Conservation (phyloP, 305 asterid species). For the Ajuga reptans region DNA sequence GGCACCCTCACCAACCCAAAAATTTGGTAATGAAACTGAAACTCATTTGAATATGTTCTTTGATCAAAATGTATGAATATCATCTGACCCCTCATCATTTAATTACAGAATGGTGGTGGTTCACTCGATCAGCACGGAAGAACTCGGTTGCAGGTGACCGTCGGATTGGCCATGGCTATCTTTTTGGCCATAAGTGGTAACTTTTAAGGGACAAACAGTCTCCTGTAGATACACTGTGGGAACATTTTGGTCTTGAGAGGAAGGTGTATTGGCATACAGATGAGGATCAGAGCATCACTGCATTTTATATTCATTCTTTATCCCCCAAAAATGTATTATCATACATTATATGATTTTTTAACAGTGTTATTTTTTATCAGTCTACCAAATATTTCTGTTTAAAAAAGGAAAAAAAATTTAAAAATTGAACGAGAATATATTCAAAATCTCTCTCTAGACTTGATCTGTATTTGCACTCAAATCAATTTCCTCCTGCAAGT, state of each 20-base stretch:
- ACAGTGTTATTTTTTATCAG: slow-evolving; percentile 21
- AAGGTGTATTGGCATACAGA: slow-evolving; percentile 43
- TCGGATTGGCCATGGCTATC: slow-evolving; percentile 45
- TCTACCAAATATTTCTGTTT: background rate
- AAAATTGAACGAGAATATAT: background rate
- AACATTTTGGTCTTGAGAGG: slow-evolving; percentile 24
- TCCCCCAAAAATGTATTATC: slow-evolving; percentile 19
- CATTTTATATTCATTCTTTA: slow-evolving; percentile 37
- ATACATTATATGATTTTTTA: slow-evolving; percentile 22
- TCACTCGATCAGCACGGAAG: slow-evolving; percentile 46
- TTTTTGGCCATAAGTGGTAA: slow-evolving; percentile 41
- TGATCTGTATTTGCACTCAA: slow-evolving; percentile 37
- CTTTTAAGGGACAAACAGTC: slow-evolving; percentile 18
- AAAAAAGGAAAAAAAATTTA: background rate
- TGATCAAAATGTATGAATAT: background rate
- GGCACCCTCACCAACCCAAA: slow-evolving; percentile 74
- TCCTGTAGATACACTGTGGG: slow-evolving; percentile 25
- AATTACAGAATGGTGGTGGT: slow-evolving; percentile 57
- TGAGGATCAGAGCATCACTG: slow-evolving; percentile 48
- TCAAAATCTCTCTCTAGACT: slow-evolving; percentile 27
- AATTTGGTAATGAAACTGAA: slow-evolving; percentile 46
- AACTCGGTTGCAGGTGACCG: slow-evolving; percentile 38
- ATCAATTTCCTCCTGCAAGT: slow-evolving; percentile 50
- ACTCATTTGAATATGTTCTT: background rate
- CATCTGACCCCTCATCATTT: slow-evolving; percentile 14